Percentiles rank a stretch among this genome's conserved stretches.
These are phyloP conservation scores for Chlamydomonas reinhardtii DNA, from an alignment of 163 green algal species.

Conservation along the genomic window DNA sequence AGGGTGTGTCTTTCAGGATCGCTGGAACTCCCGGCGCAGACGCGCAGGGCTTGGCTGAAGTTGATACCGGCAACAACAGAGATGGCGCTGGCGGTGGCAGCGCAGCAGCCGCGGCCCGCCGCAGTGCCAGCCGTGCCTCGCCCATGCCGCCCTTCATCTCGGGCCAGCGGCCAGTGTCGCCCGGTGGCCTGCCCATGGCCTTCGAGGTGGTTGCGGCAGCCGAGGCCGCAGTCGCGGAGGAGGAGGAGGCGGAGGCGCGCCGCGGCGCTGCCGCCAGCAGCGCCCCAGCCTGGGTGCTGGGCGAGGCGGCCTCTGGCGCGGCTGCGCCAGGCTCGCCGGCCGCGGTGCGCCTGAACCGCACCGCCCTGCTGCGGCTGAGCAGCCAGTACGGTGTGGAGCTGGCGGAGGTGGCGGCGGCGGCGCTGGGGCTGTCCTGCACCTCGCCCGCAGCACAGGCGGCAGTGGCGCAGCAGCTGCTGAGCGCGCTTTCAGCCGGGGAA, in stretches of 20 bases:
- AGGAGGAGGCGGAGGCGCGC: neutral
- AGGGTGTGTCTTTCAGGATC: neutral
- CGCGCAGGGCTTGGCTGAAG: neutral
- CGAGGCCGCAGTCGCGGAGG: neutral
- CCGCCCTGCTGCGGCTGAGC: constrained; percentile 5
- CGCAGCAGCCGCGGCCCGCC: neutral
- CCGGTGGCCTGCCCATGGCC: neutral
- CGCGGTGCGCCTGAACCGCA: constrained; percentile 27
- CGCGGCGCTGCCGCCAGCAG: neutral
- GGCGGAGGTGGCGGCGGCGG: constrained; percentile 7
- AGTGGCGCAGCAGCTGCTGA: constrained; percentile 13
- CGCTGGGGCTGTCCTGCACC: constrained; percentile 18
- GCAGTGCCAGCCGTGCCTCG: neutral
- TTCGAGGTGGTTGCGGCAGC: constrained; percentile 8
- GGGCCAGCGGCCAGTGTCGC: neutral
- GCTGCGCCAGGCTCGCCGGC: neutral
- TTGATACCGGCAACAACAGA: neutral
- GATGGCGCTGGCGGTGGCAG: neutral
- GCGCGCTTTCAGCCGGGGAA: neutral
- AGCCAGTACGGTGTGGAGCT: constrained; percentile 16
- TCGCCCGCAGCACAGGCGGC: neutral
- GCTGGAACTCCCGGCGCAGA: too few species aligned
- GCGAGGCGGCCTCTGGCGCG: neutral
- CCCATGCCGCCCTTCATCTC: neutral
- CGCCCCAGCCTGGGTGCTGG: neutral